Base-by-base conservation (phyloP, 2,329 filamentous ascomycete genomes). In the Apiospora malaysiana region DNA sequence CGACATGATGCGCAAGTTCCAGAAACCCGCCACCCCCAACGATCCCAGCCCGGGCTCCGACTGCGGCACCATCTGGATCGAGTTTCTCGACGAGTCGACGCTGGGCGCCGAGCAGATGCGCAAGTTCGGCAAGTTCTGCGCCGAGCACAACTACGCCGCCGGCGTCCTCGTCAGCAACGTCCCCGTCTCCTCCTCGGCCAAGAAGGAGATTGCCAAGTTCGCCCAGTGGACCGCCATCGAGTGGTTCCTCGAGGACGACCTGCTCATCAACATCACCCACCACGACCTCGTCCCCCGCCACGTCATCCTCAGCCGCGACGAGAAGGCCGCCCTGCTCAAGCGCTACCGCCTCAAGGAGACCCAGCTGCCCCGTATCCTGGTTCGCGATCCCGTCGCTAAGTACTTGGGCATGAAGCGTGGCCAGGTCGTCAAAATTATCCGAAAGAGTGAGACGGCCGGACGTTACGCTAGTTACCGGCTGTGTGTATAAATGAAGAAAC, bases 361-460 rank as follows among this genome's bases (percentile, higher is more conserved):
- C 12, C 96, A 99, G 85, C 86, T 99, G 79, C 96, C 96, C 5
- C 89, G 96, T 70, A 97, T 99, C 77, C 90, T 97, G 82, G 89
- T 93, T 75, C 93, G 93, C 76, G 96, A 99, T 81, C 96, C 96
- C 3, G 94, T 99, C 69, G 94, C 96, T 37, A 91, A 93, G 77
- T 99, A 98, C 82, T 85, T 98, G 70, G 96, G 96, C 16, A 85
- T 99, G 80, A 92, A 93, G 85, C 89, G 95, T 79, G 94, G 95
- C 4, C 93, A 98, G 83, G 95, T 99, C 3, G 96, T 99, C 78
- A 99, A 99, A 89, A 99, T 99, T 78, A 98, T 99, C 78, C 88
- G 96, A 75, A 95, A 92, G 82, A 95, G 92, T 79, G 96, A 98
- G 87, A 99, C 96, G 70, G 96, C 96, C 18, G 96, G 96, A 73